Evolutionary conservation across 495 filamentous ascomycete genomes (phyloP).

Genomic region (Penicillium flavigenum): DNA sequence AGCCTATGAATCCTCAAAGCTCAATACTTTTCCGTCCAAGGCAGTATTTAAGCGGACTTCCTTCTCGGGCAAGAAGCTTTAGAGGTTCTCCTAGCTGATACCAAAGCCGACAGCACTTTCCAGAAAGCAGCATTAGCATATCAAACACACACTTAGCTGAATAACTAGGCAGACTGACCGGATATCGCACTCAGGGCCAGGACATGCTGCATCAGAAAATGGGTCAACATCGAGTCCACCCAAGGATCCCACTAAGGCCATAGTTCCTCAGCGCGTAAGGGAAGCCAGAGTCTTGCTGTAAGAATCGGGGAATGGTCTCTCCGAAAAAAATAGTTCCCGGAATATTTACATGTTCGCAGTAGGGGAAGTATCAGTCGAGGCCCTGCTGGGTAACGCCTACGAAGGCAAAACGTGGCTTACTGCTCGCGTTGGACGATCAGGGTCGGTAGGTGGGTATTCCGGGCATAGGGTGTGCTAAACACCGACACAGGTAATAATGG

Average conservation of each 20-base stretch:
- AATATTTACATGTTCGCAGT: background rate
- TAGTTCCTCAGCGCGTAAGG: conserved; percentile 3
- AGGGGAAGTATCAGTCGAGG: no score
- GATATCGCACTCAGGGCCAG: background rate
- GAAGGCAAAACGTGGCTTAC: background rate
- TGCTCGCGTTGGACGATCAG: background rate
- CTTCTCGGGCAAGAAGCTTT: background rate
- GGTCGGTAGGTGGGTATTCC: background rate
- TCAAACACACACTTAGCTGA: background rate
- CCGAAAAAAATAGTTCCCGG: background rate
- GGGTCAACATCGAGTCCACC: background rate
- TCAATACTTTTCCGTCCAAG: background rate
- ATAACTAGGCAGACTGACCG: background rate
- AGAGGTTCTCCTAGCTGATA: background rate
- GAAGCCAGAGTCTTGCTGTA: background rate
- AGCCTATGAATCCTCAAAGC: background rate
- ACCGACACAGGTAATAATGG: background rate
- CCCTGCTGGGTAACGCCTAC: background rate
- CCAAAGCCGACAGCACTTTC: background rate
- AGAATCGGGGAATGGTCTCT: background rate
- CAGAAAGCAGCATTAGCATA: background rate
- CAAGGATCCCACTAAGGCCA: conserved; percentile 12
- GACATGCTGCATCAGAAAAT: background rate
- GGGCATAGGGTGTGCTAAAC: background rate
- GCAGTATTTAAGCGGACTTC: no score